These are phyloP conservation scores for Pleurozium schreberi DNA, from an alignment of 225 moss, liverwort and hornwort genomes.

Conservation along the genomic window DNA sequence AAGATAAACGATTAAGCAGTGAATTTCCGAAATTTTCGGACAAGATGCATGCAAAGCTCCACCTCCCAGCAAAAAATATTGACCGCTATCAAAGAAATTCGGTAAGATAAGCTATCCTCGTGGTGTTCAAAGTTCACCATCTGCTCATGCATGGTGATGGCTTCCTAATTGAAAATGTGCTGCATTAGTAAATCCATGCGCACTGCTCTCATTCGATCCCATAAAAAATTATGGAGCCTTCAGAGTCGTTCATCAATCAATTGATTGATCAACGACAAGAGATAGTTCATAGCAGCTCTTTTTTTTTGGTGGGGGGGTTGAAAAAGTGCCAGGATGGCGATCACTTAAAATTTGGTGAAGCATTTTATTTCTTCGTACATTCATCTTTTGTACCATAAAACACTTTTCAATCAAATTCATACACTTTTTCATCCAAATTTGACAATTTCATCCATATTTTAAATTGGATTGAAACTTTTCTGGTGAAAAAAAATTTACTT, in stretches of 20 bases:
- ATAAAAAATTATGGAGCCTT: constrained; percentile 79
- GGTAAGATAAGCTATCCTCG: neutral
- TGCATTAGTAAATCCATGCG: constrained; percentile 99
- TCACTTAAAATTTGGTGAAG: no score
- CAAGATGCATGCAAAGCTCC: neutral
- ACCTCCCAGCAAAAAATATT: neutral
- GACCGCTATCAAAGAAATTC: neutral
- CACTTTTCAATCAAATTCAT: no score
- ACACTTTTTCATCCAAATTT: no score
- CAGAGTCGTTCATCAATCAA: constrained; percentile 77
- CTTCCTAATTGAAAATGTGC: constrained; percentile 83
- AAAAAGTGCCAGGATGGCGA: no score
- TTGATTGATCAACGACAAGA: constrained; percentile 63
- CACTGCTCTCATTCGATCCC: constrained; percentile 99
- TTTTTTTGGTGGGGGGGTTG: no score
- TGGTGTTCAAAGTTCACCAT: constrained; percentile 42
- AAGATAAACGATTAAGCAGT: neutral
- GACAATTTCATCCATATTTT: no score
- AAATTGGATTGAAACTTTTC: no score
- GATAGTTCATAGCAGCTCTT: constrained; percentile 71
- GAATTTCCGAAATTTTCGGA: neutral
- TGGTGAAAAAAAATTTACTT: no score
- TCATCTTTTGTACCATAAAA: no score
- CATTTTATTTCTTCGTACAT: no score
- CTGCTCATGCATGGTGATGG: constrained; percentile 93